Percentiles rank a stretch among this genome's conserved stretches.
phyloP scores from a whole-genome alignment of 371 early-diverging fungal genomes.

The Saksenaea oblongispora region DNA sequence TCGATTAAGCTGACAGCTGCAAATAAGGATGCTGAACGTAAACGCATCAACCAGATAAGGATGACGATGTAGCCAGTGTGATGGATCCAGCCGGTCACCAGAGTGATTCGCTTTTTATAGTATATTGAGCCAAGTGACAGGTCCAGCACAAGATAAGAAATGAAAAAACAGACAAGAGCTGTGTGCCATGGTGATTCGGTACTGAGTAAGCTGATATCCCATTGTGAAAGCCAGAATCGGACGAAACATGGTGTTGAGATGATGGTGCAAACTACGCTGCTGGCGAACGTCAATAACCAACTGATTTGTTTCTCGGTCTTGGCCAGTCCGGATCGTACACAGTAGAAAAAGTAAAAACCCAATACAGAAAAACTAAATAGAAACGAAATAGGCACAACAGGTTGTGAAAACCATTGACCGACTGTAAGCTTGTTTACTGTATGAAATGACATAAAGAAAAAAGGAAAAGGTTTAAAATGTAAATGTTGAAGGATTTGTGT shows the following conservation, averaged over 20 bases:
- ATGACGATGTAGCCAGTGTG: slow-evolving; percentile 42
- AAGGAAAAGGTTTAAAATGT: not conserved
- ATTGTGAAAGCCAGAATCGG: slow-evolving; percentile 22
- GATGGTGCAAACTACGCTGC: slow-evolving; percentile 27
- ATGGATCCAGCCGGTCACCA: slow-evolving; percentile 52
- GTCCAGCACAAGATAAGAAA: slow-evolving; percentile 42
- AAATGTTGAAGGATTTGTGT: not conserved
- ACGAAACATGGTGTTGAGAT: slow-evolving; percentile 24
- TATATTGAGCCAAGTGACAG: slow-evolving; percentile 40
- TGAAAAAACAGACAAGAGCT: slow-evolving; percentile 27
- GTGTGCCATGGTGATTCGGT: slow-evolving; percentile 17
- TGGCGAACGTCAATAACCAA: slow-evolving; percentile 33
- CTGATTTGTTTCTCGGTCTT: slow-evolving; percentile 31
- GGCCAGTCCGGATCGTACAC: slow-evolving; percentile 20
- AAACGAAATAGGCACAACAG: slow-evolving; percentile 23
- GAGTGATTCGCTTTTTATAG: slow-evolving; percentile 42
- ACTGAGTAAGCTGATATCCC: slow-evolving; percentile 21
- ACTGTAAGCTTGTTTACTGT: slow-evolving; percentile 14
- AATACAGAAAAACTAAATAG: slow-evolving; percentile 13
- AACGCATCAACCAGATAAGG: slow-evolving; percentile 19
- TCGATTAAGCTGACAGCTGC: slow-evolving; percentile 28
- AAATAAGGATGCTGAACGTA: slow-evolving; percentile 27
- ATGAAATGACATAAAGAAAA: not conserved
- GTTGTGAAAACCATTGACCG: slow-evolving; percentile 22
- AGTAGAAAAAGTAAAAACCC: slow-evolving; percentile 22